A percentile compares a stretch with the other conserved stretches of the same genome.
Evolutionary conservation across 495 filamentous ascomycete genomes (phyloP).

Genomic region (Lindgomyces ingoldianus): DNA sequence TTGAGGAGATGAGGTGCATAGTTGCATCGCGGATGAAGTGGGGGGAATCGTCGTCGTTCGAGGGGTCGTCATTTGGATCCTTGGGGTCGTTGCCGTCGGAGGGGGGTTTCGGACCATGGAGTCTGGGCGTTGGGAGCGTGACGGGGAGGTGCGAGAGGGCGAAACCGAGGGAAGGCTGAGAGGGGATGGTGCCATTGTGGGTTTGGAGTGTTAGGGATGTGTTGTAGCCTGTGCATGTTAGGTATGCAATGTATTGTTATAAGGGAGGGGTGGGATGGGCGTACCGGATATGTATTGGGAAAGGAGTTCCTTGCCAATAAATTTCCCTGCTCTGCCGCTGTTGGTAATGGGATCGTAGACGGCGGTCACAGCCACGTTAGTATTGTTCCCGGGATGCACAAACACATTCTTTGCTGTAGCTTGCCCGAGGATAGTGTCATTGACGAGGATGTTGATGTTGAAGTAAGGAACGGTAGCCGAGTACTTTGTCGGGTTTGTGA

Average conservation of each 20-base stretch:
- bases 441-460: conserved; percentile 72
- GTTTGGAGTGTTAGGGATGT: conserved; percentile 71
- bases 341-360: conserved; percentile 68
- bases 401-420: conserved; percentile 61
- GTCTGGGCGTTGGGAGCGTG: conserved; percentile 66
- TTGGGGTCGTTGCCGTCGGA: conserved; percentile 48
- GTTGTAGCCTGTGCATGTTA: conserved; percentile 60
- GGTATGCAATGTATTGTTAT: not conserved
- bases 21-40: conserved; percentile 84
- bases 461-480: conserved; percentile 75
- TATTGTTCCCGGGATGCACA: conserved; percentile 69
- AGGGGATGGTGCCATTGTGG: conserved; percentile 70
- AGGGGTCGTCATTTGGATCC: conserved; percentile 44
- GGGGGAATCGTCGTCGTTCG: conserved; percentile 23
- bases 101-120: conserved; percentile 56
- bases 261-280: not conserved
- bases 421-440: conserved; percentile 73
- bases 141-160: conserved; percentile 69
- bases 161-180: conserved; percentile 68
- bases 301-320: conserved; percentile 68
- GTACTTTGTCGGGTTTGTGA: conserved; percentile 89
- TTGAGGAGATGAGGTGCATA: conserved; percentile 81
- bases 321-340: conserved; percentile 59
- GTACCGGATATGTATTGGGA: conserved; percentile 85
- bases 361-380: conserved; percentile 65